phyloP scores from a whole-genome alignment of 2,329 filamentous ascomycete species.

The Monosporascus sp. region DNA sequence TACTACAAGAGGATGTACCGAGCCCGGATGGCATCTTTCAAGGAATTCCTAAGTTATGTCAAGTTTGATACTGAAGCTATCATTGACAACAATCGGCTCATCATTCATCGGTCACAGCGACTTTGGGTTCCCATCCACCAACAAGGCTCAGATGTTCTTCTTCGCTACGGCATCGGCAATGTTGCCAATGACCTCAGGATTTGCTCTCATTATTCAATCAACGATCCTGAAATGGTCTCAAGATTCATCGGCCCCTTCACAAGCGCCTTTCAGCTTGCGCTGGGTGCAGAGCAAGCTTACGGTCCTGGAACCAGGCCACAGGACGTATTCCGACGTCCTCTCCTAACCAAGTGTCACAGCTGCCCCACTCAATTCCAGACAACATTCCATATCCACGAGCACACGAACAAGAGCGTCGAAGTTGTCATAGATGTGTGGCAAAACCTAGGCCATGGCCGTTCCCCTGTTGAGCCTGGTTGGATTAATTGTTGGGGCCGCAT shows the following conservation, averaged over 20 bases:
- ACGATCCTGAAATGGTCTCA: constrained; percentile 3
- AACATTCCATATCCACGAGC: constrained; percentile 6
- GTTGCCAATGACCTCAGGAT: constrained; percentile 9
- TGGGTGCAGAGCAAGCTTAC: not conserved
- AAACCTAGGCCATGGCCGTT: constrained; percentile 4
- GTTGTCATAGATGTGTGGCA: constrained; percentile 9
- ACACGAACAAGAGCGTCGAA: constrained; percentile 2
- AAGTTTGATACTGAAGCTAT: constrained; percentile 8
- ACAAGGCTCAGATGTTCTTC: constrained; percentile 7
- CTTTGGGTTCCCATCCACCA: constrained; percentile 8
- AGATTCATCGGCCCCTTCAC: constrained; percentile 5
- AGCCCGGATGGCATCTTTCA: constrained; percentile 3
- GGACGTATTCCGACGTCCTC: not conserved
- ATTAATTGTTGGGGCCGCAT: constrained; percentile 7
- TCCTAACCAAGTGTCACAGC: constrained; percentile 6
- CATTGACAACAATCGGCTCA: not conserved
- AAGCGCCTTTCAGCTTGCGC: not conserved
- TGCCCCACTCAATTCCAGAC: constrained; percentile 7
- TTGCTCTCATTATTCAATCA: constrained; percentile 4
- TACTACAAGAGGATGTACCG: constrained; percentile 6
- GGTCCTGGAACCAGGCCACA: not conserved
- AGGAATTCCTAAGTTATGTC: constrained; percentile 7
- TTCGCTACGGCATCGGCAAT: constrained; percentile 7
- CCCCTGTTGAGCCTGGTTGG: constrained; percentile 5
- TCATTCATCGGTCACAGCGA: constrained; percentile 6